Evolutionary conservation across 192 early-diverging fungal genomes (phyloP), one percentile per base, ranked within the genome.

Genomic region (Chytriomyces hyalinus): DNA sequence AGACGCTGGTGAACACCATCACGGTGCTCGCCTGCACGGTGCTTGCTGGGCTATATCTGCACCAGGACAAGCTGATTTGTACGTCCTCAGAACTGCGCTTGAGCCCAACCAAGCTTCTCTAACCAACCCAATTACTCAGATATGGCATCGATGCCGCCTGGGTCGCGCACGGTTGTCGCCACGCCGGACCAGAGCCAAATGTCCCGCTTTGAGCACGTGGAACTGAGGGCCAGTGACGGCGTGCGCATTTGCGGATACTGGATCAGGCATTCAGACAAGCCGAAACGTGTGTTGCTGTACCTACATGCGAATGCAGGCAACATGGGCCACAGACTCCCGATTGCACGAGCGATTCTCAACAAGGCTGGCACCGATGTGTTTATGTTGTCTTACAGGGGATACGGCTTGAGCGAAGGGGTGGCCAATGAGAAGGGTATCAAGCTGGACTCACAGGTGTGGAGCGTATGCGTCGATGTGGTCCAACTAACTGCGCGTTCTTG

Each of bases 301-400:
- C 93, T 93, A 68, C 97, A 99, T 78, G 96, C 96, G 43, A 99
- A 99, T 76, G 98, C 98, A 20, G 98, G 98, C 44, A 99, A 99
- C 80, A 95, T 98, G 91, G 97, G 98, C 49, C 97, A 99, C 80
- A 88, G 98, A 13, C 85, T 99, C 67, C 96, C 96, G 6, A 94
- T 98, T 62, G 95, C 96, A 24, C 86, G 90, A 67, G 80, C 91
- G 4, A 84, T 98, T 65, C 86, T 93, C 76, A 77, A 84, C 26
- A 79, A 81, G 26, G 20, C 44, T 17, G 87, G 89, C 48, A 91
- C 89, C 84, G 98, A 99, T 83, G 91, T 99, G 13, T 92, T 97
- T 66, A 94, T 99, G 94, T 86, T 98, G 20, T 97, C 96, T n/a
- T 99, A 99, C 71, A 88, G 98, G 76, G 97, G 98, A 87, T 98